Percentiles rank a stretch among this genome's conserved stretches.
These are phyloP conservation scores for Kwoniella dendrophila DNA, from an alignment of 768 basidiomycete genomes.

Conservation along the genomic window DNA sequence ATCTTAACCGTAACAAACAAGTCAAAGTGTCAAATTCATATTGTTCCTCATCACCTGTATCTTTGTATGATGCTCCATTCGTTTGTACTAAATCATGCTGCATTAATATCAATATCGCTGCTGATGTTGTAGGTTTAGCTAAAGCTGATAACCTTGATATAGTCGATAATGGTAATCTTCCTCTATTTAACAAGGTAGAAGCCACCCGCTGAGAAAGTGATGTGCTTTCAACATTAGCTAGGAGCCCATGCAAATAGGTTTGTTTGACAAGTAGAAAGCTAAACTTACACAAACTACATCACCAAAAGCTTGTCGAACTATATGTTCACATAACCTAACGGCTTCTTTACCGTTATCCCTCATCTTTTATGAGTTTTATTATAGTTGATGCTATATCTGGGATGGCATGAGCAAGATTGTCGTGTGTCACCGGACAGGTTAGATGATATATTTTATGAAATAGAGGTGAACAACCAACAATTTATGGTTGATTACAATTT, in stretches of 20 bases:
- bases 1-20: slow-evolving; percentile 77
- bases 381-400: not conserved
- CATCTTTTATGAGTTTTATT: slow-evolving; percentile 14
- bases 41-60: slow-evolving; percentile 58
- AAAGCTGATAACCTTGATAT: slow-evolving; percentile 70
- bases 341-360: slow-evolving; percentile 52
- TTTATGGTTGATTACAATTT: too few relatives aligned
- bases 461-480: too few relatives aligned
- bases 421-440: not conserved
- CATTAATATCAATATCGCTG: slow-evolving; percentile 73
- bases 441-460: not conserved
- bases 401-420: slow-evolving; percentile 8
- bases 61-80: slow-evolving; percentile 69
- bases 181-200: slow-evolving; percentile 72
- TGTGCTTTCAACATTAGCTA: not conserved
- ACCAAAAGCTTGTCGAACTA: slow-evolving; percentile 52
- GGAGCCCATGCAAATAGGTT: not conserved
- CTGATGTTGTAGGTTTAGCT: slow-evolving; percentile 69
- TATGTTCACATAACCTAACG: slow-evolving; percentile 52
- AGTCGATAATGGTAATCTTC: slow-evolving; percentile 73
- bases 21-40: slow-evolving; percentile 78
- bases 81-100: slow-evolving; percentile 92
- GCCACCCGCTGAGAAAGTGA: slow-evolving; percentile 65
- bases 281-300: slow-evolving; percentile 49
- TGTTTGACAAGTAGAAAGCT: not conserved